Conservation (phyloP, 768 basidiomycete genomes). For the Boletus subcaerulescens region DNA sequence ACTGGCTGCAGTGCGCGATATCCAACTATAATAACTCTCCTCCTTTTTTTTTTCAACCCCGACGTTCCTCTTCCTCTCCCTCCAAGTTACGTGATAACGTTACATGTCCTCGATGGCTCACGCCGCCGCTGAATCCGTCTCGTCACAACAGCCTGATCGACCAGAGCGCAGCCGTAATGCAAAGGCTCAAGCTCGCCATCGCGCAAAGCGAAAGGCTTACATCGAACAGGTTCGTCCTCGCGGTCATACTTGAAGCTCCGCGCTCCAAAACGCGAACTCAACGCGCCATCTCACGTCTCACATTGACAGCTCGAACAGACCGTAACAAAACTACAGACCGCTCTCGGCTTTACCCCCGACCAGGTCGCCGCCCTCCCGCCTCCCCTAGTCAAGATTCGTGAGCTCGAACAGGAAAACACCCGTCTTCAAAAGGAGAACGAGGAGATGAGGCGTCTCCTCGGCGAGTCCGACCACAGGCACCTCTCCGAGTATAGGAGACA, state of each 20-base stretch:
- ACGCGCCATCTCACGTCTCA: constrained; percentile 4
- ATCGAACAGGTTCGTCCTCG: constrained; percentile 67
- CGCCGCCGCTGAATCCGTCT: constrained; percentile 44
- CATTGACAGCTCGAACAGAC: constrained; percentile 71
- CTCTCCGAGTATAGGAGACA: constrained; percentile 48
- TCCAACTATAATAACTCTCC: constrained; percentile 36
- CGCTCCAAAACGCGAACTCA: neutral
- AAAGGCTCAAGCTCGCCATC: constrained; percentile 85
- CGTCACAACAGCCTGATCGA: constrained; percentile 49
- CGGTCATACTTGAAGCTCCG: neutral
- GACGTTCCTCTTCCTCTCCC: constrained; percentile 41
- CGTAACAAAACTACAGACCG: constrained; percentile 78
- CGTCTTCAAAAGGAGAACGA: constrained; percentile 71
- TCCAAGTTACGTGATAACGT: constrained; percentile 41
- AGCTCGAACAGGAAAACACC: constrained; percentile 78
- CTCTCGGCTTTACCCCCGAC: constrained; percentile 69
- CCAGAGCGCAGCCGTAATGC: constrained; percentile 86
- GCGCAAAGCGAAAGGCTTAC: constrained; percentile 90
- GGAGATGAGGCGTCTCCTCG: constrained; percentile 64
- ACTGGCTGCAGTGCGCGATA: constrained; percentile 9
- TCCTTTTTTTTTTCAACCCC: constrained; percentile 45
- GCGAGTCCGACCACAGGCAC: constrained; percentile 41
- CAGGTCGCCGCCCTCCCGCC: constrained; percentile 72
- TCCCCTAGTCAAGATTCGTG: constrained; percentile 70
- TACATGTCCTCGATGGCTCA: constrained; percentile 58